Conservation (phyloP, 805 yeast species). For the Kodamaea kaohsiungensis region DNA sequence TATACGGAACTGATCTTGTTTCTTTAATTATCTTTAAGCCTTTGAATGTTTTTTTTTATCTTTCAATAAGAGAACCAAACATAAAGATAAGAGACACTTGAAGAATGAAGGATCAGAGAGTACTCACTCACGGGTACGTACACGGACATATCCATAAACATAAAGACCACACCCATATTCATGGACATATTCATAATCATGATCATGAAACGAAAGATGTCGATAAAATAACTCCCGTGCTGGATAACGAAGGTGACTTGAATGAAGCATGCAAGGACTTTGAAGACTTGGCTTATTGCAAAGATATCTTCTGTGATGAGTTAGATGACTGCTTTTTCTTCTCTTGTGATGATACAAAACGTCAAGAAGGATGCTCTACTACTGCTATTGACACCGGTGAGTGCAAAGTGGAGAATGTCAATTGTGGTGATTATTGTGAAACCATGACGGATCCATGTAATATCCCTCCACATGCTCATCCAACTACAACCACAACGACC, state of each 20-base stretch:
- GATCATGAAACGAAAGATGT: slow-evolving; percentile 27
- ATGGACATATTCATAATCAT: slow-evolving; percentile 65
- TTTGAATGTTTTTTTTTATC: too few relatives aligned
- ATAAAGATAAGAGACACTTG: too few relatives aligned
- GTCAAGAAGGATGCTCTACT: slow-evolving; percentile 1
- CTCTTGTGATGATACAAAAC: slow-evolving; percentile 30
- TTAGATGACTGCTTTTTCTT: slow-evolving; percentile 45
- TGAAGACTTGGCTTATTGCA: slow-evolving; percentile 35
- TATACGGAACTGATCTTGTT: too few relatives aligned
- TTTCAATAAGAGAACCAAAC: too few relatives aligned
- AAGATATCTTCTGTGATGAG: slow-evolving; percentile 43
- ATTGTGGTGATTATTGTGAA: slow-evolving; percentile 8
- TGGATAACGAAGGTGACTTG: not conserved
- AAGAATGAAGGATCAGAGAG: slow-evolving; percentile 12
- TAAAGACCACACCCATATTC: slow-evolving; percentile 60
- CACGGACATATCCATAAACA: slow-evolving; percentile 71
- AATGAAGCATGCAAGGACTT: slow-evolving; percentile 27
- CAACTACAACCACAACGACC: not conserved
- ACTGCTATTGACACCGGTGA: not conserved
- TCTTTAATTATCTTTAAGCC: too few relatives aligned
- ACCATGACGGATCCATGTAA: slow-evolving; percentile 8
- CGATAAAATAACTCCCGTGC: not conserved
- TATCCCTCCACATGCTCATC: slow-evolving; percentile 8
- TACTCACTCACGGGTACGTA: slow-evolving; percentile 51
- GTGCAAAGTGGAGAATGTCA: not conserved